Conservation (phyloP, 768 basidiomycete genomes). For the Favolaschia claudopus region DNA sequence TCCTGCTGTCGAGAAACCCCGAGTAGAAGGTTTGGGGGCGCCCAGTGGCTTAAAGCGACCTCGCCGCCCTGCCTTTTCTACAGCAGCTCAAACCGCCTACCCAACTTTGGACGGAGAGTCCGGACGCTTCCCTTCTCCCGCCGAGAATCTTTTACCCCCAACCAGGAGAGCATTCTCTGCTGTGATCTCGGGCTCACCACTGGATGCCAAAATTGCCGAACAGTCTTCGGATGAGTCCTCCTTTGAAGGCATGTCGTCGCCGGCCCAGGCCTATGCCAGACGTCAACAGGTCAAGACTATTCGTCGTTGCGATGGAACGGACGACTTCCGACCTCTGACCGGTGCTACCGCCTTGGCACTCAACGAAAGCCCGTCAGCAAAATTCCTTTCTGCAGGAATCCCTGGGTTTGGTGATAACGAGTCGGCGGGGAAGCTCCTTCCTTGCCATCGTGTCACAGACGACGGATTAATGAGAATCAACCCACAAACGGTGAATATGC, state of each 20-base stretch:
- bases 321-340: slow-evolving; percentile 80
- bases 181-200: slow-evolving; percentile 68
- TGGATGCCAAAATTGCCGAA: slow-evolving; percentile 46
- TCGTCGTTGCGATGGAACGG: slow-evolving; percentile 81
- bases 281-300: slow-evolving; percentile 82
- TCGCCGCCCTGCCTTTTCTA: slow-evolving; percentile 73
- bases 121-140: slow-evolving; percentile 17
- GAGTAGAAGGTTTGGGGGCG: slow-evolving; percentile 59
- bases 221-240: slow-evolving; percentile 61
- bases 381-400: slow-evolving; percentile 65
- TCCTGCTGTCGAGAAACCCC: slow-evolving; percentile 57
- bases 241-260: slow-evolving; percentile 79
- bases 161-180: slow-evolving; percentile 81
- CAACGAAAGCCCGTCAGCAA: slow-evolving; percentile 65
- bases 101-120: slow-evolving; percentile 17
- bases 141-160: slow-evolving; percentile 46
- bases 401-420: slow-evolving; percentile 95
- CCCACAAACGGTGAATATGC: slow-evolving; percentile 70
- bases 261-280: slow-evolving; percentile 81
- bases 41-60: slow-evolving; percentile 62
- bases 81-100: slow-evolving; percentile 51
- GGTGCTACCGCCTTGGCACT: slow-evolving; percentile 63
- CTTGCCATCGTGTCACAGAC: slow-evolving; percentile 92
- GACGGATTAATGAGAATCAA: slow-evolving; percentile 95
- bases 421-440: slow-evolving; percentile 89